Evolutionary conservation across 495 filamentous ascomycete species (phyloP), one percentile per base, ranked within the genome.

Genomic region (Ascodesmis nigricans): DNA sequence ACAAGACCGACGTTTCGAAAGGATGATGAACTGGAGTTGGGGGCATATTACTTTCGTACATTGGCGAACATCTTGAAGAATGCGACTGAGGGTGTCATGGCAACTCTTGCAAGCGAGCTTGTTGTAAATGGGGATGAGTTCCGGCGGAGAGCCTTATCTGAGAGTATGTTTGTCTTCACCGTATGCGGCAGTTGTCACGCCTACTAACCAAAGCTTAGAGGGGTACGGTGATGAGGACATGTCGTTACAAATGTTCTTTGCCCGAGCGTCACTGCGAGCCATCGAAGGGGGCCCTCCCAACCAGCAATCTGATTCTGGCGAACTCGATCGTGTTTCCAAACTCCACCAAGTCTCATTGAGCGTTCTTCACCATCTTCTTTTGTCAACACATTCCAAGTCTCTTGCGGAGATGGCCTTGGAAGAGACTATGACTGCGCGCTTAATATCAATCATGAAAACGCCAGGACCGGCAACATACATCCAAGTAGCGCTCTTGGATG

Each of bases 31-130:
- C 61, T 79, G 26, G 73, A 74, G 38, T 61, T 83, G 34, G 78
- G 68, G 39, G 57, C 74, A 8, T 91, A 93, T 50, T 73, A 87
- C 45, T 52, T 91, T 10, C 70, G 69, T 41, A 75, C 73, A 1
- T 53, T 87, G 0, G 73, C 71, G 10, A 78, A 77, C 41, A 57
- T 84, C 21, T 56, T 90, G 22, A 58, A 62, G 27, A 69, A 63
- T 55, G 63, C 69, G 2, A 66, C 72, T 7, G 63, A 65, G 29
- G 58, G 57, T 21, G 60, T 66, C 19, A 74, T 73, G 69, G 56
- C 60, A n/a, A 59, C 64, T 0, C 55, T 79, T 4, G 67, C 69
- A 10, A 51, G 44, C 11, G 56, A 57, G 21, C 13, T 49, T 13
- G 40, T 46, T 21, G 33, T 52, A 4, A 39, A 36, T 5, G 29